A percentile compares a stretch with the other conserved stretches of the same genome.
Conservation (phyloP, 805 yeast genomes). For the Ogataea sp. region DNA sequence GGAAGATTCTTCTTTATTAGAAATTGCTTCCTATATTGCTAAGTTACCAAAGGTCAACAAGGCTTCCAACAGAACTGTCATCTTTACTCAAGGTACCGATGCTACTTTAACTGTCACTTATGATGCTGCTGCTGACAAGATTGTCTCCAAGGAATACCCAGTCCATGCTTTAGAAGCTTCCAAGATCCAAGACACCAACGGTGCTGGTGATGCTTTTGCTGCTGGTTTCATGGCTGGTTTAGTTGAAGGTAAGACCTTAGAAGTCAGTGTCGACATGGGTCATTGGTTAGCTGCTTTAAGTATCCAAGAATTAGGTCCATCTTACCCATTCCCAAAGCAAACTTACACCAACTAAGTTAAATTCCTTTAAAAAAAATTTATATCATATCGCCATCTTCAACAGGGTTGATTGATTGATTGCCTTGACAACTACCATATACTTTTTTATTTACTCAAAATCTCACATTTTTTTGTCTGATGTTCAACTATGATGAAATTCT, state of each 20-base stretch:
- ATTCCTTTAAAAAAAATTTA: too few relatives aligned
- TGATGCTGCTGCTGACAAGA: constrained; percentile 38
- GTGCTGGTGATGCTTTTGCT: constrained; percentile 99
- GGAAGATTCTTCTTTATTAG: constrained; percentile 44
- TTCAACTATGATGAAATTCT: too few relatives aligned
- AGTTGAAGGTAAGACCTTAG: constrained; percentile 60
- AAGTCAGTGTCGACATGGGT: constrained; percentile 65
- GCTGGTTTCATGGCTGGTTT: constrained; percentile 91
- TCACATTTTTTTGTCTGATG: too few relatives aligned
- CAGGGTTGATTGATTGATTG: background rate
- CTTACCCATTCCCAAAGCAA: constrained; percentile 78
- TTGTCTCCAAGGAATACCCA: constrained; percentile 43
- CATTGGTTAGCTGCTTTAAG: constrained; percentile 95
- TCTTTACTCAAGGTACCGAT: constrained; percentile 93
- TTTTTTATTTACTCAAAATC: too few relatives aligned
- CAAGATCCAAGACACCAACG: constrained; percentile 86
- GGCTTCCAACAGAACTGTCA: constrained; percentile 69
- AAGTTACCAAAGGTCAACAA: constrained; percentile 66
- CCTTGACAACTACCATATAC: too few relatives aligned
- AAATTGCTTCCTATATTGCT: constrained; percentile 79
- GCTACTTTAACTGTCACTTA: constrained; percentile 75
- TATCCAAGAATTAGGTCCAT: constrained; percentile 90
- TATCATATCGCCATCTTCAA: constrained; percentile 1
- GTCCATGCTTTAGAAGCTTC: constrained; percentile 65
- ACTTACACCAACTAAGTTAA: constrained; percentile 28